Base-by-base conservation (phyloP, 441 rosid species). In the Arabidopsis hybrid region DNA sequence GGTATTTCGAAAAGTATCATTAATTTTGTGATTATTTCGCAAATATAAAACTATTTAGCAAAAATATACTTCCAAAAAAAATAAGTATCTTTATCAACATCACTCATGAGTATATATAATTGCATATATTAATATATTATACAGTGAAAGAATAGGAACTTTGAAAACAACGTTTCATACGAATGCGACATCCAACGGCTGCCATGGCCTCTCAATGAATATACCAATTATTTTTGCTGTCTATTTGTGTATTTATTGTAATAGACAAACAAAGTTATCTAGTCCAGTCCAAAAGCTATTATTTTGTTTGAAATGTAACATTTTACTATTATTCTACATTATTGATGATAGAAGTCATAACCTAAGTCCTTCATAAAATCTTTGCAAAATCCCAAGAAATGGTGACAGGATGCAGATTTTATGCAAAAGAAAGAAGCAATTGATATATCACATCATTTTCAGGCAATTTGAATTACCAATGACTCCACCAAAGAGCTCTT, bases 101-200 rank as follows among this genome's bases (percentile, higher is more conserved):
- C 65, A 12, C 26, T 21, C 26, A 21, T 21, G 26, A 62, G 47
- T 62, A 16, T 11, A 51, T 7, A 32, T 60, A 18, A 69, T 26
- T 69, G 16, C 47, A 59, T 62, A 42, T 51, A 21, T 21, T 21
- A 21, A 21, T 21, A 21, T 60, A 62, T 38, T 38, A 63, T 31
- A 51, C 21, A 71, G 10, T 14, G 43, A 31, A 42, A 34, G 64
- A 72, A 72, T 32, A 53, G 13, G 39, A 55, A 53, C 6, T n/a
- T 11, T 38, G 77, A 65, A 57, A 57, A 47, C 51, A 59, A 74
- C 56, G 67, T 50, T 40, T 67, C 67, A 59, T 67, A 60, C 1
- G 73, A 74, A 67, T 50, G 67, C 10, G 78, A 67, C 71, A 73
- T 73, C 72, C 71, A 73, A 73, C 72, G 77, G 72, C 77, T 73